A percentile compares a stretch with the other conserved stretches of the same genome.
Conservation (phyloP, 495 filamentous ascomycete species). For the Sphaerosporella brunnea region DNA sequence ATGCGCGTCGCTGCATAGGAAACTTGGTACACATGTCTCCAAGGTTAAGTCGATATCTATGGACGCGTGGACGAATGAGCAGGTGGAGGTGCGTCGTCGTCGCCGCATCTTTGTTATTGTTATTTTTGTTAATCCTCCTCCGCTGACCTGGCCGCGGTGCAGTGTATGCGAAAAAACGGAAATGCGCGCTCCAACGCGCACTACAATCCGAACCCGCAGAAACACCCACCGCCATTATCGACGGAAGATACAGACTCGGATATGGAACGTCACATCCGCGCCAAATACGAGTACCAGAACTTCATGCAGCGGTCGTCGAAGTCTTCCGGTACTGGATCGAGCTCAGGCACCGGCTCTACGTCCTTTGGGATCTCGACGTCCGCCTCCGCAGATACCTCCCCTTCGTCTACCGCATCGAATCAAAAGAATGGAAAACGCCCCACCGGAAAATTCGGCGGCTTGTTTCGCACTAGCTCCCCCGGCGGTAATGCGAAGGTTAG, state of each 20-base stretch:
- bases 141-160: slow-evolving; percentile 11
- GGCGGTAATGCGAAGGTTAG: slow-evolving; percentile 13
- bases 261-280: slow-evolving; percentile 84
- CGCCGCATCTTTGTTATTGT: no score
- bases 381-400: slow-evolving; percentile 5
- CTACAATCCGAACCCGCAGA: slow-evolving; percentile 70
- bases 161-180: slow-evolving; percentile 87
- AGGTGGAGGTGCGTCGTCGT: slow-evolving; percentile 60
- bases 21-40: slow-evolving; percentile 90
- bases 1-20: slow-evolving; percentile 87
- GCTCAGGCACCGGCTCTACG: slow-evolving; percentile 32
- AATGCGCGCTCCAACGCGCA: slow-evolving; percentile 69
- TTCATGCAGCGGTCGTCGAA: slow-evolving; percentile 18
- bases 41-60: slow-evolving; percentile 97
- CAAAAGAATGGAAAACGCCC: neutral
- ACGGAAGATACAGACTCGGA: slow-evolving; percentile 77
- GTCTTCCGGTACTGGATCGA: slow-evolving; percentile 11
- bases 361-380: slow-evolving; percentile 11
- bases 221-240: slow-evolving; percentile 67
- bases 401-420: slow-evolving; percentile 9
- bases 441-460: slow-evolving; percentile 6
- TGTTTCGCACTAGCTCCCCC: slow-evolving; percentile 12
- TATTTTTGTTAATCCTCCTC: no score
- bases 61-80: slow-evolving; percentile 89
- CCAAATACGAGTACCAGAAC: slow-evolving; percentile 64